These are phyloP conservation scores for Aspergillus sergii DNA, from an alignment of 2,329 filamentous ascomycete genomes.

Conservation along the genomic window DNA sequence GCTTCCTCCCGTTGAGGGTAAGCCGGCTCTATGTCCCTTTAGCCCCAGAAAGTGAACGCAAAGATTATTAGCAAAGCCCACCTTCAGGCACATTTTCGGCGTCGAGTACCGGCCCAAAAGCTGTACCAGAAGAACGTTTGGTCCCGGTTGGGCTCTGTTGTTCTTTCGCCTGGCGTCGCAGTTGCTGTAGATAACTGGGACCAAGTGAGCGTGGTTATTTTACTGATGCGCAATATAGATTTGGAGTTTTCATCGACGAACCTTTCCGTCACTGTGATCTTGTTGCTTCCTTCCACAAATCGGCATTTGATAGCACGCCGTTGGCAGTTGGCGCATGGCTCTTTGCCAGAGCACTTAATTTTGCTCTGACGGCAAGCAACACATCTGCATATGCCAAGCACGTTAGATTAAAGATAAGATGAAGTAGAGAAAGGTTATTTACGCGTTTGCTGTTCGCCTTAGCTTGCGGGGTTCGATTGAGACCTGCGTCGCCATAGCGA, in stretches of 20 bases:
- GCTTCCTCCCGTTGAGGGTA: conserved; percentile 10
- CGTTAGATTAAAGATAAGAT: not conserved
- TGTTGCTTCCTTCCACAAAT: conserved; percentile 32
- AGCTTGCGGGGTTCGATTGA: conserved; percentile 9
- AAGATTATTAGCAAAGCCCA: conserved; percentile 1
- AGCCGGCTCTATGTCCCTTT: not conserved
- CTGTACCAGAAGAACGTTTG: conserved; percentile 33
- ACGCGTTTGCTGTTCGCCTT: conserved; percentile 15
- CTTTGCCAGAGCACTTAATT: conserved; percentile 44
- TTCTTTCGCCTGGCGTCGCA: conserved; percentile 29
- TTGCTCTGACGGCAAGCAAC: conserved; percentile 43
- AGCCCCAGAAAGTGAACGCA: conserved; percentile 14
- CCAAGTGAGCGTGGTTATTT: not conserved
- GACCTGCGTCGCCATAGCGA: not conserved
- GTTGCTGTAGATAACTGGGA: conserved; percentile 18
- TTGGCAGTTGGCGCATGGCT: conserved; percentile 36
- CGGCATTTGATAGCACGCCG: conserved; percentile 30
- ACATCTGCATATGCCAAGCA: conserved; percentile 13
- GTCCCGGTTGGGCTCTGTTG: conserved; percentile 23
- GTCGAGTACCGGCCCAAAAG: conserved; percentile 5
- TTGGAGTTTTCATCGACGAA: conserved; percentile 8
- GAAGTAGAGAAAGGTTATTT: not conserved
- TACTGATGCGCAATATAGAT: not conserved
- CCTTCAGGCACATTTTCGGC: not conserved
- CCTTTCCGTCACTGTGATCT: conserved; percentile 38